Percentiles rank a stretch among this genome's conserved stretches.
These are phyloP conservation scores for Artemisia annua DNA, from an alignment of 129 eudicot genomes.

Conservation along the genomic window DNA sequence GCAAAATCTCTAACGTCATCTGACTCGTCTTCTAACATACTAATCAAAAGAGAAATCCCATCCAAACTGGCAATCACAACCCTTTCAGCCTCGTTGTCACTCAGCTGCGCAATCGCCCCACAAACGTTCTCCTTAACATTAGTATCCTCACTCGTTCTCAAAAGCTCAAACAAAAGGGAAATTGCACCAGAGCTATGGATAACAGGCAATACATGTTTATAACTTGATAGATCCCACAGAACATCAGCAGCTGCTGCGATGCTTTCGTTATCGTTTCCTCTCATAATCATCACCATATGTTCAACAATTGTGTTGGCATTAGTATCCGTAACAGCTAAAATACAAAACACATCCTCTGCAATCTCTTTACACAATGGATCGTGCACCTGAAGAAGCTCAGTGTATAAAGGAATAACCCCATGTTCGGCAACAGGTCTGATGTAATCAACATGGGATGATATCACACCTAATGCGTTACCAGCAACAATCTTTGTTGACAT, in stretches of 20 bases:
- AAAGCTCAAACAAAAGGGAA: slow-evolving; percentile 51
- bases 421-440: slow-evolving; percentile 57
- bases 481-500: slow-evolving; percentile 44
- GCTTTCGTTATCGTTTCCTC: slow-evolving; percentile 44
- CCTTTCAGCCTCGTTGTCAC: slow-evolving; percentile 46
- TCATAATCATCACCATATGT: slow-evolving; percentile 53
- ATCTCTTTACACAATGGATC: slow-evolving; percentile 57
- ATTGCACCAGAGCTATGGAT: slow-evolving; percentile 47
- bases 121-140: slow-evolving; percentile 52
- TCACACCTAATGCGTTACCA: slow-evolving; percentile 65
- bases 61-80: slow-evolving; percentile 43
- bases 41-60: slow-evolving; percentile 50
- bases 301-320: slow-evolving; percentile 43
- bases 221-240: slow-evolving; percentile 55
- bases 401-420: slow-evolving; percentile 61
- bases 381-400: slow-evolving; percentile 45
- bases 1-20: slow-evolving; percentile 57
- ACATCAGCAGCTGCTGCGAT: slow-evolving; percentile 68
- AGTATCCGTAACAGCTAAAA: slow-evolving; percentile 46
- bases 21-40: slow-evolving; percentile 56
- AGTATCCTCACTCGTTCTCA: slow-evolving; percentile 30
- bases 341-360: slow-evolving; percentile 72
- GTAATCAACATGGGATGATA: slow-evolving; percentile 58
- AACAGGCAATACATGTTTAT: slow-evolving; percentile 40
- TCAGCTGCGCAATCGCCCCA: slow-evolving; percentile 65